Conservation (phyloP, 2,329 filamentous ascomycete species). For the Trichoderma citrinoviride region DNA sequence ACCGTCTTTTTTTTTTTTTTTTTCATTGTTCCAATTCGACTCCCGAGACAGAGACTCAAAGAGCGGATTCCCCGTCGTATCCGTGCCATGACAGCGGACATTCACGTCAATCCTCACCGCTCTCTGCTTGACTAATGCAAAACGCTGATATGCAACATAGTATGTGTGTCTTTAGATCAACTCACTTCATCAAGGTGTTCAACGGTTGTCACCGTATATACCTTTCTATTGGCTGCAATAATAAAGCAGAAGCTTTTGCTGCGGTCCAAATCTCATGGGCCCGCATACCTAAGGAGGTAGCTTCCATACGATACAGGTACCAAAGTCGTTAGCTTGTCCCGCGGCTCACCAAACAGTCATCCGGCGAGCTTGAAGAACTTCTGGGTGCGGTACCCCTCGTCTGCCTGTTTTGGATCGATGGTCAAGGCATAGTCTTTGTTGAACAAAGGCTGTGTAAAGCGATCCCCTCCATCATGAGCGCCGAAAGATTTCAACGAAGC, state of each 20-base stretch:
- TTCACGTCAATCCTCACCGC: neutral
- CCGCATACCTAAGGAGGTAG: no score
- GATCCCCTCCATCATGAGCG: neutral
- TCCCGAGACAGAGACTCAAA: no score
- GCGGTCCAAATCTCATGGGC: no score
- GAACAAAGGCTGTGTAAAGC: neutral
- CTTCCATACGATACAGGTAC: neutral
- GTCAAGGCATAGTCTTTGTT: neutral
- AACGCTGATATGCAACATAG: neutral
- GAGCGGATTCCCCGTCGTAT: no score
- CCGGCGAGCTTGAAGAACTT: neutral
- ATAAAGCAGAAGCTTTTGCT: no score
- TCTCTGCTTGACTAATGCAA: neutral
- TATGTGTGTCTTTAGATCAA: neutral
- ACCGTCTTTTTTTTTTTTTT: no score
- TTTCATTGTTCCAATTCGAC: no score
- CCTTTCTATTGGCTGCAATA: no score
- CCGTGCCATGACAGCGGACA: no score
- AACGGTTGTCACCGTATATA: no score
- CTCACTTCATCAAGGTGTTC: no score
- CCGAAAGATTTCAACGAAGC: neutral
- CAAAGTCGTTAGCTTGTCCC: neutral
- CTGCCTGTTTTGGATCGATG: neutral
- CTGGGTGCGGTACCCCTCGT: conserved; percentile 5
- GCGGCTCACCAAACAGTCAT: neutral